Base-by-base conservation (phyloP, 2,329 filamentous ascomycete genomes). In the Diaporthe citri region DNA sequence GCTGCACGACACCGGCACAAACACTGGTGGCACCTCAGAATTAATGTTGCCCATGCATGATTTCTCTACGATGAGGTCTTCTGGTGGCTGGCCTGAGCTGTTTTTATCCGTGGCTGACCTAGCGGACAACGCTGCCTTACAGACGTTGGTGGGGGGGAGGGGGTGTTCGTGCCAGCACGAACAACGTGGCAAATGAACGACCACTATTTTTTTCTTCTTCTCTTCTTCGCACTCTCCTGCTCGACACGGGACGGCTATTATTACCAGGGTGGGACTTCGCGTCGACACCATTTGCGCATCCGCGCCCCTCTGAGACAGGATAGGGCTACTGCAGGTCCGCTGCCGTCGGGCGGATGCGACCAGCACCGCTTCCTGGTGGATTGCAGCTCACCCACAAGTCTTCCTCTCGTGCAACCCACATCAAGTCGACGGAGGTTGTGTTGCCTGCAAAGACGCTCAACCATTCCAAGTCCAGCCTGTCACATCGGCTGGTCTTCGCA, bases 301-400 rank as follows among this genome's bases (percentile, higher is more conserved):
- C 46, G 48, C 64, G 48, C 48, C 64, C 48, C 48, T 55, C 48
- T 52, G 48, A 69, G 64, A 69, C 64, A 69, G 64, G 64, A n/a
- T 36, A 55, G 15, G 64, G 64, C 64, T 69, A 55, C 64, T 69
- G 64, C 64, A 69, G 64, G 48, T 69, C 64, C 64, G 64, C 64
- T 69, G 64, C 48, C 64, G 64, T 69, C 64, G 64, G 64, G 64
- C 34, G 64, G 64, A 55, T 41, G 48, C 48, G 31, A 69, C 46
- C 34, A 55, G 36, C 34, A 69, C 48, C 8, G 48, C 46, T 52
- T 52, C 46, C 31, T 52, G 64, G 46, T 69, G 64, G 48, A 55
- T 55, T 69, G 64, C 62, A 66, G 62, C 43, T 51, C 31, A 31
- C 43, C 22, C 62, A n/a, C 64, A 69, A 25, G 34, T 41, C 31